Conservation (phyloP, 139 green algal species). For the Pleodorina starrii region DNA sequence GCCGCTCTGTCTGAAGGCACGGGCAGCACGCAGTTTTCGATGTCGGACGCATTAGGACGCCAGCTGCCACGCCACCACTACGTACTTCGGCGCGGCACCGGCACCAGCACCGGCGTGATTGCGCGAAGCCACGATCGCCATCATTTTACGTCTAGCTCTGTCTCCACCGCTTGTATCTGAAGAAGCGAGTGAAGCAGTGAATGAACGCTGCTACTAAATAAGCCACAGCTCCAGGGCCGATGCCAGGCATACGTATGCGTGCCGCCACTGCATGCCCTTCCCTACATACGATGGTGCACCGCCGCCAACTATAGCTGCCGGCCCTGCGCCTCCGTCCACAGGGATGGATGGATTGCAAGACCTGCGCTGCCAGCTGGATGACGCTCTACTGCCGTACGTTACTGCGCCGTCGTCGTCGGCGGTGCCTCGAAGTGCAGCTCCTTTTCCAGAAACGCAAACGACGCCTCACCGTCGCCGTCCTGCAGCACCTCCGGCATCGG, state of each 20-base stretch:
- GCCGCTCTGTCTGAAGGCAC: no score
- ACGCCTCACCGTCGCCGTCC: constrained; percentile 50
- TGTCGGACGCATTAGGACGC: no score
- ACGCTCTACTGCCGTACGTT: background rate
- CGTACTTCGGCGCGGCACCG: background rate
- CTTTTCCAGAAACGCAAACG: constrained; percentile 80
- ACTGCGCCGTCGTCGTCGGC: background rate
- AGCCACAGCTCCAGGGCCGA: background rate
- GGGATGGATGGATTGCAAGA: no score
- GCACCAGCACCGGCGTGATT: no score
- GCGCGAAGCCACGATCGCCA: background rate
- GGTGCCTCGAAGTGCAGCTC: constrained; percentile 60
- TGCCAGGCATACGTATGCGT: background rate
- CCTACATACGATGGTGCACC: no score
- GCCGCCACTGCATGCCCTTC: no score
- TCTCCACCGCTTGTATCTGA: no score
- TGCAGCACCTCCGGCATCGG: constrained; percentile 75
- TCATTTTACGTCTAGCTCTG: background rate
- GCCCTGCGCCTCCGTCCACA: no score
- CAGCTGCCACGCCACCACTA: background rate
- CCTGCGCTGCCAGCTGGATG: background rate
- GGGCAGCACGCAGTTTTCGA: no score
- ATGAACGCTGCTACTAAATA: background rate
- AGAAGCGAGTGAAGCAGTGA: background rate
- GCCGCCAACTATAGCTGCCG: background rate